These are phyloP conservation scores for Flaveria robusta DNA, from an alignment of 129 eudicot species.

Conservation along the genomic window DNA sequence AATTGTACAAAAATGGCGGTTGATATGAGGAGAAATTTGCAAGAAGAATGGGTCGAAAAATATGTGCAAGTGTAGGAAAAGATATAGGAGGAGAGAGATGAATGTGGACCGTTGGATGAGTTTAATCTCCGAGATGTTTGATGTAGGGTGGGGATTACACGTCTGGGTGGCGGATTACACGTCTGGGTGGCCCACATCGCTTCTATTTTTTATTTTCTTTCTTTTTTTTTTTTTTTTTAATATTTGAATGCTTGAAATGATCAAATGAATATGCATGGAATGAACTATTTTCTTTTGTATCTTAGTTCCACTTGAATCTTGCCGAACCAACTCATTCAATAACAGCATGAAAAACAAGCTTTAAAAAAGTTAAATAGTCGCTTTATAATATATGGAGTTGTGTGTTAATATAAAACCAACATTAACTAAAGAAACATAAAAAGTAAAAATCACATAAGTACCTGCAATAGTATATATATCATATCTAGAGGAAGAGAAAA, in stretches of 20 bases:
- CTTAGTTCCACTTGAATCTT: too few species aligned
- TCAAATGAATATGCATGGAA: background rate
- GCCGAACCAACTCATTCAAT: too few species aligned
- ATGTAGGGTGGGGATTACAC: conserved; percentile 53
- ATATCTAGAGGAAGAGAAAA: too few species aligned
- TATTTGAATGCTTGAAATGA: background rate
- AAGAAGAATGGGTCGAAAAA: conserved; percentile 2
- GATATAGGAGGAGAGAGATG: conserved; percentile 24
- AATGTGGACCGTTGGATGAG: conserved; percentile 48
- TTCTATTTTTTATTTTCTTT: conserved; percentile 17
- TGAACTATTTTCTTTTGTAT: too few species aligned
- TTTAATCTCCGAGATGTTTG: conserved; percentile 30
- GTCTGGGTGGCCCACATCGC: conserved; percentile 41
- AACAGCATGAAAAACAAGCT: too few species aligned
- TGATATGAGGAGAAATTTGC: background rate
- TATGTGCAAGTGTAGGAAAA: conserved; percentile 24
- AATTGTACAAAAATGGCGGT: conserved; percentile 21
- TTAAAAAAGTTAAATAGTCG: too few species aligned
- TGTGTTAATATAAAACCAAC: too few species aligned
- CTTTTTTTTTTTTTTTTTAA: background rate
- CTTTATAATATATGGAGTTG: too few species aligned
- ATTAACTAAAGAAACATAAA: too few species aligned
- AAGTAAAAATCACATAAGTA: too few species aligned
- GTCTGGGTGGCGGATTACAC: conserved; percentile 52
- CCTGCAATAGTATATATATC: too few species aligned